Conservation (phyloP, 345 rosid species). For the Turritis glabra region DNA sequence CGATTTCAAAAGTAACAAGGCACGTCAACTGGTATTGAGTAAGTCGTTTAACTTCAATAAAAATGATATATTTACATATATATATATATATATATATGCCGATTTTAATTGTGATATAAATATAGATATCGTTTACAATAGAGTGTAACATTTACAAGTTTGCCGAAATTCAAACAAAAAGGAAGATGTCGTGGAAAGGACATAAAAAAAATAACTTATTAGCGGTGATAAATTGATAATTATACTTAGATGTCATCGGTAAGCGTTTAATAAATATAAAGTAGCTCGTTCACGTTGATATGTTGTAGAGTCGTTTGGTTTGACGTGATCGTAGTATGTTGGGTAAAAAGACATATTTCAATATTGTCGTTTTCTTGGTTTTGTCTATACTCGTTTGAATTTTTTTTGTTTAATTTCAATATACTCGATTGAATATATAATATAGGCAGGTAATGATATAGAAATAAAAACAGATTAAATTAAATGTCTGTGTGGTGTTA, state of each 20-base stretch:
- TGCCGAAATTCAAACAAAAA: background rate
- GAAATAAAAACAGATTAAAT: background rate
- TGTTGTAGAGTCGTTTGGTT: constrained; percentile 8
- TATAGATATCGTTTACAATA: background rate
- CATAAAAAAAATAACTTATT: background rate
- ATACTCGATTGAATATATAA: background rate
- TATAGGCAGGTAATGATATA: background rate
- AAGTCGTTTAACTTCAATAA: background rate
- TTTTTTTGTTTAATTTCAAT: background rate
- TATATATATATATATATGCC: background rate
- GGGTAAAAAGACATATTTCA: background rate
- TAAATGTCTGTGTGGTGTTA: background rate
- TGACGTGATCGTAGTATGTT: constrained; percentile 6
- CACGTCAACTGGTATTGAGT: background rate
- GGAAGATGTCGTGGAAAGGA: background rate
- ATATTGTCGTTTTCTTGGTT: constrained; percentile 20
- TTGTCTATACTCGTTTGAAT: constrained; percentile 18
- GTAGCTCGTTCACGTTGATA: background rate
- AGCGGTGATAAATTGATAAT: background rate
- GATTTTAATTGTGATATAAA: too few relatives aligned
- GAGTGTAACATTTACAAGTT: background rate
- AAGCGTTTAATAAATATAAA: background rate
- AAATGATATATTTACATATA: background rate
- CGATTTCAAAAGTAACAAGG: background rate
- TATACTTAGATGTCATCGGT: background rate